Conservation (phyloP, 768 basidiomycete species). For the Mycena floridula region DNA sequence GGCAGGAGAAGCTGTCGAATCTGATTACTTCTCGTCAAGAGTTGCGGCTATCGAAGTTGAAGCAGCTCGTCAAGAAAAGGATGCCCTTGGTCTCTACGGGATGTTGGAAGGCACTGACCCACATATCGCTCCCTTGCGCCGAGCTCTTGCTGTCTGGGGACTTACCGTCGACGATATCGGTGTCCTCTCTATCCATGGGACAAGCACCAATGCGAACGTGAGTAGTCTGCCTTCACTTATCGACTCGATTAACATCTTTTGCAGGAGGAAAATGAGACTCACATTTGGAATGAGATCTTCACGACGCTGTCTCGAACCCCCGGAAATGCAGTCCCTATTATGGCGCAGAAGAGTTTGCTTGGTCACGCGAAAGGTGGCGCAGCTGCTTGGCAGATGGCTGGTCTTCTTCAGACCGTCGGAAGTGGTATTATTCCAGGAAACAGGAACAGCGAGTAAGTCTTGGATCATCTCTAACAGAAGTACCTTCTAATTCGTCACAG, state of each 20-base stretch:
- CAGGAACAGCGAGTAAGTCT: constrained; percentile 87
- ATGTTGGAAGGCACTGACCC: constrained; percentile 90
- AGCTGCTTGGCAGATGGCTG: constrained; percentile 96
- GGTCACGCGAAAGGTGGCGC: constrained; percentile 99
- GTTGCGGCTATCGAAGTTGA: constrained; percentile 86
- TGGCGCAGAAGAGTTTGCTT: constrained; percentile 95
- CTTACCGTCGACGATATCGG: constrained; percentile 90
- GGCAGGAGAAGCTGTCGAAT: constrained; percentile 44
- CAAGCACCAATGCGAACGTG: constrained; percentile 80
- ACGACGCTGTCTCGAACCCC: constrained; percentile 81
- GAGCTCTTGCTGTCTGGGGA: constrained; percentile 96
- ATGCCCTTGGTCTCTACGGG: constrained; percentile 88
- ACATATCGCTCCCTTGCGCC: constrained; percentile 83
- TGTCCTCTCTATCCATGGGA: constrained; percentile 84
- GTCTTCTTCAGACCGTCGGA: constrained; percentile 78
- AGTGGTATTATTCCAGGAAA: constrained; percentile 92
- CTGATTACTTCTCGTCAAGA: constrained; percentile 70
- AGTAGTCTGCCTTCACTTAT: constrained; percentile 13
- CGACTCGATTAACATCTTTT: constrained; percentile 8
- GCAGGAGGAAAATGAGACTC: constrained; percentile 95
- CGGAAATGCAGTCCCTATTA: constrained; percentile 95
- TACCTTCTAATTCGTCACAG: constrained; percentile 29
- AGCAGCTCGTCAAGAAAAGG: constrained; percentile 86
- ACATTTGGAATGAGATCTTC: constrained; percentile 95
- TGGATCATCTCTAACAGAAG: not conserved